Evolutionary conservation across 352 stramenopile species (phyloP).

Genomic region (Peronospora destructor): DNA sequence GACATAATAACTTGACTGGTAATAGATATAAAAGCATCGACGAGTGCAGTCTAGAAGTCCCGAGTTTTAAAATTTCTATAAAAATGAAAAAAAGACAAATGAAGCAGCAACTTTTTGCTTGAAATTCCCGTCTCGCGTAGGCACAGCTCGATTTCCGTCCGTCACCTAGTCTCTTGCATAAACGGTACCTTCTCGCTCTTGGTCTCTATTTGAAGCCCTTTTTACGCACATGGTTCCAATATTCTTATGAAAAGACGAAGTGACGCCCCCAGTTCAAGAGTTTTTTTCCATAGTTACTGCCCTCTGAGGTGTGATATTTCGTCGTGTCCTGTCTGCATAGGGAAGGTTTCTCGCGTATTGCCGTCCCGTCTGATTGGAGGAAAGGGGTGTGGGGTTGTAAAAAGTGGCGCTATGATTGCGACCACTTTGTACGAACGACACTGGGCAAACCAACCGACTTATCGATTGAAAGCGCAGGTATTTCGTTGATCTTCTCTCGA

Average conservation of each 20-base stretch:
- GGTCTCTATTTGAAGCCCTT: not conserved
- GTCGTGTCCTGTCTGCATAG: not conserved
- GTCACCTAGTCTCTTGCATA: conserved; percentile 11
- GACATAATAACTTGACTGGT: too few species aligned
- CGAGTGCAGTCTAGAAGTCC: too few species aligned
- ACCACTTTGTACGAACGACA: not conserved
- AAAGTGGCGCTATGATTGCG: not conserved
- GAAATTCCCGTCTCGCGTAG: not conserved
- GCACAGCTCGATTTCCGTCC: conserved; percentile 21
- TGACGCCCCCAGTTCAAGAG: not conserved
- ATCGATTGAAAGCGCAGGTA: conserved; percentile 9
- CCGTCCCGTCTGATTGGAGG: too few species aligned
- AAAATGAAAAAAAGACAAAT: too few species aligned
- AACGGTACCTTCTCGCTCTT: conserved; percentile 11
- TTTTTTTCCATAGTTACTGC: not conserved
- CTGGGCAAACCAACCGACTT: not conserved
- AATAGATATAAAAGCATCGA: too few species aligned
- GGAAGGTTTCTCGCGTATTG: not conserved
- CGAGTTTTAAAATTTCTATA: too few species aligned
- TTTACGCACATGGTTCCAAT: too few species aligned
- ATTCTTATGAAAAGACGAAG: too few species aligned
- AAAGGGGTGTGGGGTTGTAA: conserved; percentile 5
- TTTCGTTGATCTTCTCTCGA: conserved; percentile 7
- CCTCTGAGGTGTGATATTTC: not conserved
- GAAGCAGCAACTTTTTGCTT: too few species aligned